Conservation (phyloP, 176 grass and related monocot genomes). For the Avena insularis region DNA sequence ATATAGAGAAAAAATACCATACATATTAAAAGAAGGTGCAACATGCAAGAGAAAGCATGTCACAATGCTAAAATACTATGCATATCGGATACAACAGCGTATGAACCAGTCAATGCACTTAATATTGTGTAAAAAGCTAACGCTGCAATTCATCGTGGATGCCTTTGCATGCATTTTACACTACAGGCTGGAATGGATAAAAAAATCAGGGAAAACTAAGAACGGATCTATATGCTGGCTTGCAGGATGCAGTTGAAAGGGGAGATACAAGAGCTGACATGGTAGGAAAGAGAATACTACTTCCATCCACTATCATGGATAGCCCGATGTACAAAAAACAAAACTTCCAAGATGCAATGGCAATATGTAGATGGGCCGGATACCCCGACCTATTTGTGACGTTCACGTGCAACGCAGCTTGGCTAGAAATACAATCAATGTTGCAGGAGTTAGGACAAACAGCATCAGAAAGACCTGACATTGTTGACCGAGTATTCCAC, state of each 20-base stretch:
- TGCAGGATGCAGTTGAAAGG: slow-evolving; percentile 13
- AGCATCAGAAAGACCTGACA: slow-evolving; percentile 22
- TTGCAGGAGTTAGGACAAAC: background rate
- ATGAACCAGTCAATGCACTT: background rate
- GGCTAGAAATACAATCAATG: slow-evolving; percentile 33
- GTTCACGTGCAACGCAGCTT: background rate
- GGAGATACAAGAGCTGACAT: slow-evolving; percentile 14
- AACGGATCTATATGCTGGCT: background rate
- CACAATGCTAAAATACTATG: slow-evolving; percentile 31
- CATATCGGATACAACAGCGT: background rate
- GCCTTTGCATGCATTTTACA: no score
- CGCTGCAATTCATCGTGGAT: no score
- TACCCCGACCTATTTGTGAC: slow-evolving; percentile 1
- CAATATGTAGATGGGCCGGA: background rate
- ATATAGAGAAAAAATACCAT: background rate
- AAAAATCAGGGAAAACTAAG: slow-evolving; percentile 23
- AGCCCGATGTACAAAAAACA: slow-evolving; percentile 31
- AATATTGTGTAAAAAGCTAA: no score
- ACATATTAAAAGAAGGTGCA: background rate
- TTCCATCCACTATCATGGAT: slow-evolving; percentile 30
- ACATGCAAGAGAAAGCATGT: background rate
- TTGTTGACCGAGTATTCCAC: slow-evolving; percentile 37
- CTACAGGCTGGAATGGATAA: no score
- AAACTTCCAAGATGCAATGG: slow-evolving; percentile 56
- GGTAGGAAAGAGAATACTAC: slow-evolving; percentile 31